Base-by-base conservation (phyloP, 2,329 filamentous ascomycete species). In the Penicillium sp. region DNA sequence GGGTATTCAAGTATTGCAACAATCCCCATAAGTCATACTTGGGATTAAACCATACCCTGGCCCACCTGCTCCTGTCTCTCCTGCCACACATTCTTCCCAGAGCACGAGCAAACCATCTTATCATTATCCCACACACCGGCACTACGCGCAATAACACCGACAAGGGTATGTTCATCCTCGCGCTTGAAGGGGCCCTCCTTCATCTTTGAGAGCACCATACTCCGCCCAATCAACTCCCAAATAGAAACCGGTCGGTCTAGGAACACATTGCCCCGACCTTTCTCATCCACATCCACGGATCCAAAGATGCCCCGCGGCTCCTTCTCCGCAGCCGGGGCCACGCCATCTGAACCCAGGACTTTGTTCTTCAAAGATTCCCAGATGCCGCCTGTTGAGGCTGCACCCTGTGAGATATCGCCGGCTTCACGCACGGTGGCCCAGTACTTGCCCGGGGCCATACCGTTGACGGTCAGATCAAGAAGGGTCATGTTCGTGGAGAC, bases 101-200 rank as follows among this genome's bases (percentile, higher is more conserved):
- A 95, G 72, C 93, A 98, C 42, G 90, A 95, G 70, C 93, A 98
- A 5, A 98, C 92, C 40, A 88, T 95, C 80, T 97, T 98, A 68
- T 96, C 89, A 63, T 98, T 95, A 70, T 96, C 92, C 93, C 93
- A 98, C 54, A 95, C 87, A n/a, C 93, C 93, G 13, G 93, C 92
- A 70, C 91, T 96, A 66, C 93, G 80, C 42, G 93, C 93, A 72
- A 98, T 89, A 44, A 98, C 91, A 7, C 93, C 93, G 2, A 95
- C 88, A 44, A 96, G 76, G 18, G 90, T 95, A 68, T 95, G 83
- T 47, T 84, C 79, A 66, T 95, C 88, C 59, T 95, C 91, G 61
- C 78, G 78, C 60, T 85, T 73, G 65, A 81, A 78, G 48, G 76
- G 76, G 1, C 75, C 78, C 32, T 83, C 80, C 50, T 75, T 75